These are phyloP conservation scores for Diatrype stigma DNA, from an alignment of 2,329 filamentous ascomycete genomes.

Conservation along the genomic window DNA sequence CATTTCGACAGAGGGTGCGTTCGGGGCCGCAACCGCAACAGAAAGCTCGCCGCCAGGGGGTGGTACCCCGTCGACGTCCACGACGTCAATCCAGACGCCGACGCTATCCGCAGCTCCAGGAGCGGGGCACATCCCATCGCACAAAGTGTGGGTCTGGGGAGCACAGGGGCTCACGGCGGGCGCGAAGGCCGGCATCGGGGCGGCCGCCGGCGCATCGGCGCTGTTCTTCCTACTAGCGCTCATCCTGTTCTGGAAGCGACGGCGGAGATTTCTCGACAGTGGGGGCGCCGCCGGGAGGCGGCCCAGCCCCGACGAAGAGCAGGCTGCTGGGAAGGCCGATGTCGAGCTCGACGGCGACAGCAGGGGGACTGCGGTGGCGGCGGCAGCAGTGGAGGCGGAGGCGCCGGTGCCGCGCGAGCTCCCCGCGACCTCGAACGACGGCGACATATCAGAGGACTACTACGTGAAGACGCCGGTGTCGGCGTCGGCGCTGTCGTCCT, in stretches of 20 bases:
- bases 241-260: not conserved
- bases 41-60: not conserved
- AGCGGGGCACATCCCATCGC: not conserved
- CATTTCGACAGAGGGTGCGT: not conserved
- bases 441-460: no score
- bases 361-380: not conserved
- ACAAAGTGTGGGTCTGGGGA: not conserved
- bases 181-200: not conserved
- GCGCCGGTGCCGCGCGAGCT: not conserved
- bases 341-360: not conserved
- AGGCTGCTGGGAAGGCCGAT: not conserved
- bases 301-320: not conserved
- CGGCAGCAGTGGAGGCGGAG: not conserved
- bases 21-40: not conserved
- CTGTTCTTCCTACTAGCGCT: not conserved
- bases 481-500: no score
- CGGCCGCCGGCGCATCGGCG: not conserved
- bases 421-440: not conserved
- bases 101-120: not conserved
- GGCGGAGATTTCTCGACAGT: not conserved
- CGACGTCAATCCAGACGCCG: not conserved
- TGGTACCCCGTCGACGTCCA: not conserved
- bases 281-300: not conserved
- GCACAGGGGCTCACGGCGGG: not conserved
- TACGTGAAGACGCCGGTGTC: no score